Conservation (phyloP, 306 rosid genomes). For the Vicia villosa region DNA sequence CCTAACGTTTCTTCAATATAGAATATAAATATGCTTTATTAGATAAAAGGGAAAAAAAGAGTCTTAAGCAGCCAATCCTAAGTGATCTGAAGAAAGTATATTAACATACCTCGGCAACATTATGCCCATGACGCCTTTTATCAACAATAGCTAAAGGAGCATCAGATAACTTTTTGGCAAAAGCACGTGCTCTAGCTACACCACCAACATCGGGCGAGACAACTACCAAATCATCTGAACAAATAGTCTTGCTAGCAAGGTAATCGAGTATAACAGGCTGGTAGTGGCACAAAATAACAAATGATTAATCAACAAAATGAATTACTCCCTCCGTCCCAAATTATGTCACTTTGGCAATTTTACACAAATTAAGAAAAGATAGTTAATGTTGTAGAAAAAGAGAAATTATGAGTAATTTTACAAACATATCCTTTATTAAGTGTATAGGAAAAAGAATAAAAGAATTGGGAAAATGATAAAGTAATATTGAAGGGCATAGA, state of each 20-base stretch:
- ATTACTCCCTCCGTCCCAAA: no score
- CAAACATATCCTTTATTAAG: no score
- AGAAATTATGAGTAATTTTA: no score
- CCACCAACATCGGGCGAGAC: conserved; percentile 99
- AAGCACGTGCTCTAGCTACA: conserved; percentile 98
- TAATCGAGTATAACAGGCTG: conserved; percentile 99
- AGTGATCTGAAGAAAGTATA: conserved; percentile 10
- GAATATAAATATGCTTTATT: conserved; percentile 11
- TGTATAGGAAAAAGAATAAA: no score
- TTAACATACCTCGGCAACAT: conserved; percentile 76
- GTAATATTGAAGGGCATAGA: no score
- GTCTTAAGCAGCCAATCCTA: conserved; percentile 15
- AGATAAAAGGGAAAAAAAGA: conserved; percentile 15
- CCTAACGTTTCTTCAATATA: conserved; percentile 1
- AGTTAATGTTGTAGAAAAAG: no score
- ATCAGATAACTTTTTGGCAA: conserved; percentile 93
- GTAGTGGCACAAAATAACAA: conserved; percentile 37
- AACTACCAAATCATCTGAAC: conserved; percentile 92
- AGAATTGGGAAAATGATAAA: no score
- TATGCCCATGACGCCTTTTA: conserved; percentile 95
- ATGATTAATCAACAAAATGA: conserved; percentile 33
- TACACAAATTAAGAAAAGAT: no score
- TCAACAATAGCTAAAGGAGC: conserved; percentile 99
- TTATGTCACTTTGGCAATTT: no score
- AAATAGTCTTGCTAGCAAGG: conserved; percentile 95